Evolutionary conservation across 208 protist genomes (phyloP).

Genomic region (Leishmania braziliensis): DNA sequence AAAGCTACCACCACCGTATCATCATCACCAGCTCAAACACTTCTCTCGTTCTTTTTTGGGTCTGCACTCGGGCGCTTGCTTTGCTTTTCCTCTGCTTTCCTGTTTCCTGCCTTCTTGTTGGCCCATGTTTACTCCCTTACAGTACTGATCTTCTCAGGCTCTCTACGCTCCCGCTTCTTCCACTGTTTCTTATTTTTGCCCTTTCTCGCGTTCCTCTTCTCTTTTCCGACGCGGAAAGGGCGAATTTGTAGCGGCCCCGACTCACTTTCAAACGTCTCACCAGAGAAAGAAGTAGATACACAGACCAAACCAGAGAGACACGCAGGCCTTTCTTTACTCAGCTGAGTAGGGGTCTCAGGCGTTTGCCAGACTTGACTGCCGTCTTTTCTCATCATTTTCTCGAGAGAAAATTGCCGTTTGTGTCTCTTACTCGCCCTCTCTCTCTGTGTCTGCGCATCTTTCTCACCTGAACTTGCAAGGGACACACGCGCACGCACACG

Average conservation of each 20-base stretch:
- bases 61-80: no score
- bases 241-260: background rate
- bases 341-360: background rate
- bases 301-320: background rate
- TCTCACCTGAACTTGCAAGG: background rate
- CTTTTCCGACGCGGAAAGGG: background rate
- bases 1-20: background rate
- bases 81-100: background rate
- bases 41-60: background rate
- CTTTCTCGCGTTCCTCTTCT: background rate
- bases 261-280: background rate
- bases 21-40: background rate
- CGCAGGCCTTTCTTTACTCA: slow-evolving; percentile 1
- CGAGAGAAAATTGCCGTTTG: background rate
- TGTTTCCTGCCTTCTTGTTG: background rate
- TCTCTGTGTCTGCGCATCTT: background rate
- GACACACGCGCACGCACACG: slow-evolving; percentile 4
- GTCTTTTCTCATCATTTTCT: slow-evolving; percentile 1
- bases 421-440: background rate
- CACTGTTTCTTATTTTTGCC: background rate
- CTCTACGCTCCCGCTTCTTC: background rate
- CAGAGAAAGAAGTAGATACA: background rate
- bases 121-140: background rate
- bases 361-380: background rate
- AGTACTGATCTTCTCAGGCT: background rate